Conservation (phyloP, 2,329 filamentous ascomycete genomes). For the Aspergillus ibericus region DNA sequence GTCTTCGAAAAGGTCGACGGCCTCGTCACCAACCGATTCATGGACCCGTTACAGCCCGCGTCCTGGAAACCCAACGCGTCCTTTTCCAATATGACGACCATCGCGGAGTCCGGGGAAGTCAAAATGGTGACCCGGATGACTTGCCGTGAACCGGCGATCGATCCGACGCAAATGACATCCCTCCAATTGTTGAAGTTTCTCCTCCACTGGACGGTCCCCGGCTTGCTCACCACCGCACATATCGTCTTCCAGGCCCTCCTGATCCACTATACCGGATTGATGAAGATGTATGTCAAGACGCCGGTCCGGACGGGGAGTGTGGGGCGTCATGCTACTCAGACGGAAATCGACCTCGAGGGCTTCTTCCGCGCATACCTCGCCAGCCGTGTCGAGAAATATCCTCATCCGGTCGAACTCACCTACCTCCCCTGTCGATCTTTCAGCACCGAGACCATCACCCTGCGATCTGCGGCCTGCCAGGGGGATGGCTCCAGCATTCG, state of each 20-base stretch:
- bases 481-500: not conserved
- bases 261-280: not conserved
- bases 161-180: not conserved
- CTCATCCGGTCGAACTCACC: not conserved
- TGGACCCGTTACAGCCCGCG: slow-evolving; percentile 1
- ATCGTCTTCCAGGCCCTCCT: slow-evolving; percentile 4
- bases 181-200: not conserved
- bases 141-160: not conserved
- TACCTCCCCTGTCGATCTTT: slow-evolving; percentile 11
- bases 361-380: slow-evolving; percentile 8
- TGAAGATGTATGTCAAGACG: slow-evolving; percentile 9
- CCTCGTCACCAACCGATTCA: not conserved
- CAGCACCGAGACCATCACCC: not conserved
- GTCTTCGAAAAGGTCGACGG: slow-evolving; percentile 13
- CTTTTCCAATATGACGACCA: slow-evolving; percentile 5
- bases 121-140: slow-evolving; percentile 5
- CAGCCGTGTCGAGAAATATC: not conserved
- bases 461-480: slow-evolving; percentile 4
- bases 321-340: not conserved
- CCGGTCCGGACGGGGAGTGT: slow-evolving; percentile 7
- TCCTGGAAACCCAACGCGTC: slow-evolving; percentile 5
- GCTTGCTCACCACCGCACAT: not conserved
- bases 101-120: not conserved
- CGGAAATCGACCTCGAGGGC: slow-evolving; percentile 3
- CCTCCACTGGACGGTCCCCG: slow-evolving; percentile 1